Evolutionary conservation across 139 green algal genomes (phyloP).

Genomic region (Chlamydomonas schloesseri): DNA sequence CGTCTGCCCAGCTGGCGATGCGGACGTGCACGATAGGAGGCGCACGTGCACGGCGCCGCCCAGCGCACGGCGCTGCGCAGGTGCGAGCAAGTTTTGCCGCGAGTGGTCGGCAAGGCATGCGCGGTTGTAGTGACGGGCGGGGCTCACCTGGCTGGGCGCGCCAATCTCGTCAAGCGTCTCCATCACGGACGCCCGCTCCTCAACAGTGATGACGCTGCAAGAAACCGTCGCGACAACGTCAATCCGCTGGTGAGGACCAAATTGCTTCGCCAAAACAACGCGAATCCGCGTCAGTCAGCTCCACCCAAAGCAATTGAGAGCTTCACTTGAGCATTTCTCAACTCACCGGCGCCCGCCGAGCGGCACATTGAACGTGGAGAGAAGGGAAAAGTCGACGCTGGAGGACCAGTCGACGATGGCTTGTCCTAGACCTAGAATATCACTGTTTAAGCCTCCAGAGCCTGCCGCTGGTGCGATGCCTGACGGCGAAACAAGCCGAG

Average conservation of each 20-base stretch:
- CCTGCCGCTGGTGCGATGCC: not conserved
- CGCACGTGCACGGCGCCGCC: too few species aligned
- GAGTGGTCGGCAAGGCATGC: too few species aligned
- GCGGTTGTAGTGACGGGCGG: too few species aligned
- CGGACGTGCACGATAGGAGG: too few species aligned
- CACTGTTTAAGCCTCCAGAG: not conserved
- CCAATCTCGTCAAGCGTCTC: slow-evolving; percentile 57
- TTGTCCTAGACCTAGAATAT: slow-evolving; percentile 26
- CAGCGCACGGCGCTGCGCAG: too few species aligned
- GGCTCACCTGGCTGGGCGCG: slow-evolving; percentile 48
- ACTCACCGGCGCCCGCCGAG: slow-evolving; percentile 26
- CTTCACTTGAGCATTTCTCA: not conserved
- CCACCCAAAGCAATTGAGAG: too few species aligned
- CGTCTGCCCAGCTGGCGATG: too few species aligned
- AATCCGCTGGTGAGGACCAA: too few species aligned
- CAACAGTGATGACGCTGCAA: slow-evolving; percentile 49
- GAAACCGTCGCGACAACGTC: not conserved
- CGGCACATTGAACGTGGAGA: not conserved
- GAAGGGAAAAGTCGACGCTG: not conserved
- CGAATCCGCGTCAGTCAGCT: too few species aligned
- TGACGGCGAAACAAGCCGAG: not conserved
- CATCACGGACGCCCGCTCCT: slow-evolving; percentile 65
- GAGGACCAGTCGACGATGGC: slow-evolving; percentile 16
- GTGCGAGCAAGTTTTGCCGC: too few species aligned
- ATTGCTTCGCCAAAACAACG: too few species aligned